A percentile compares a stretch with the other conserved stretches of the same genome.
These are phyloP conservation scores for Coemansia umbellata DNA, from an alignment of 192 early-diverging fungal genomes.

Conservation along the genomic window DNA sequence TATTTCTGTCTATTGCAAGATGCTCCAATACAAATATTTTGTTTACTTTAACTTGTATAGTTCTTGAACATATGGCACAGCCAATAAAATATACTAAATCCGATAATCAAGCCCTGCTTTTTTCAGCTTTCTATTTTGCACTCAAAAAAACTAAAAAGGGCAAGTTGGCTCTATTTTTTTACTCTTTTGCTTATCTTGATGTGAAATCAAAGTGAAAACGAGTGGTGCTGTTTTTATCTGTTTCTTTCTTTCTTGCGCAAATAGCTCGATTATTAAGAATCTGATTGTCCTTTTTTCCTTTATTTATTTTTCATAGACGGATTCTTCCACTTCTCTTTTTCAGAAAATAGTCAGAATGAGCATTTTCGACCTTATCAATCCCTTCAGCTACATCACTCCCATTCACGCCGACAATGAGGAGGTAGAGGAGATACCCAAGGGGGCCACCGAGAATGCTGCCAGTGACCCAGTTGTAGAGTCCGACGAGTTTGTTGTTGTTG, in stretches of 20 bases:
- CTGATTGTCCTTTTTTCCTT: slow-evolving; percentile 1
- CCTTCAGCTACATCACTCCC: slow-evolving; percentile 58
- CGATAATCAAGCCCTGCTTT: no score
- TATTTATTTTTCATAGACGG: background rate
- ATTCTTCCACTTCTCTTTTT: background rate
- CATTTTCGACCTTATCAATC: slow-evolving; percentile 48
- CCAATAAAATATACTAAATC: no score
- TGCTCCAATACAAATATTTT: no score
- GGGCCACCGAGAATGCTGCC: slow-evolving; percentile 6
- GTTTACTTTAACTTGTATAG: no score
- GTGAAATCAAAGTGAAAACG: no score
- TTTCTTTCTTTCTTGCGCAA: slow-evolving; percentile 2
- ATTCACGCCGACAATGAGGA: slow-evolving; percentile 61
- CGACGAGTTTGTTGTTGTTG: slow-evolving; percentile 43
- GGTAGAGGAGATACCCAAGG: background rate
- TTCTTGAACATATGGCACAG: no score
- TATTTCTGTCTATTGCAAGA: no score
- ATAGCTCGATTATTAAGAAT: background rate
- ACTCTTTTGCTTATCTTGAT: slow-evolving; percentile 1
- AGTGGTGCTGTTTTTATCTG: no score
- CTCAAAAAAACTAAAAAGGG: no score
- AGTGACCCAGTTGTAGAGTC: slow-evolving; percentile 43
- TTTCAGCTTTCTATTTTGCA: no score
- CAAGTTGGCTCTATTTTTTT: no score
- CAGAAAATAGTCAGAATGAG: slow-evolving; percentile 18